Conservation (phyloP, 345 rosid genomes). For the Citropsis articulata region DNA sequence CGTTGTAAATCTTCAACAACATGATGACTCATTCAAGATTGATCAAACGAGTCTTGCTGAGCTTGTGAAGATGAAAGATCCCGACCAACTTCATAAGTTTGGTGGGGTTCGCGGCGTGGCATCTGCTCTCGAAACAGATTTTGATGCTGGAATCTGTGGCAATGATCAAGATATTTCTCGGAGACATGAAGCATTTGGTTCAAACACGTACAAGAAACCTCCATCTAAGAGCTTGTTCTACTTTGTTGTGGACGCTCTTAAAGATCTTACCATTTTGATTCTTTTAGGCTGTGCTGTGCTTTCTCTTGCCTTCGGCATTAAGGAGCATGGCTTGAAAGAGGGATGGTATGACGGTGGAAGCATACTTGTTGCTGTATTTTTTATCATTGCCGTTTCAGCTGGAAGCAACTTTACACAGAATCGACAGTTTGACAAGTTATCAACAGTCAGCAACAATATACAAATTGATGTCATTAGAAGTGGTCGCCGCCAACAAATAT, state of each 20-base stretch:
- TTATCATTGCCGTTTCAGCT: constrained; percentile 52
- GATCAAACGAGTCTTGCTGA: constrained; percentile 30
- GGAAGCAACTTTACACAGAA: constrained; percentile 48
- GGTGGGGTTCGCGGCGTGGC: constrained; percentile 44
- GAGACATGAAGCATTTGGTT: constrained; percentile 50
- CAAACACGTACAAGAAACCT: constrained; percentile 60
- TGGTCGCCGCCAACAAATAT: constrained; percentile 42
- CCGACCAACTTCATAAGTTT: constrained; percentile 20
- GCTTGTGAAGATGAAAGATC: constrained; percentile 43
- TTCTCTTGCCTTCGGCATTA: constrained; percentile 61
- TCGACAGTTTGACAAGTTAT: constrained; percentile 49
- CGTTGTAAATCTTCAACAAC: constrained; percentile 16
- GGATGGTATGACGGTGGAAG: constrained; percentile 82
- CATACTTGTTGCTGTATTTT: constrained; percentile 53
- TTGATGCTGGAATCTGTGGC: constrained; percentile 35
- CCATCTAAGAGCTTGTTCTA: constrained; percentile 45
- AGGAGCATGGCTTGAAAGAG: constrained; percentile 50
- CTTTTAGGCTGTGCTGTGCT: constrained; percentile 55
- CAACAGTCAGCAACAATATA: constrained; percentile 50
- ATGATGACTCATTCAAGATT: constrained; percentile 23
- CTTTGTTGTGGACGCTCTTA: constrained; percentile 52
- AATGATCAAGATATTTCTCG: constrained; percentile 30
- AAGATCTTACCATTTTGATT: constrained; percentile 50
- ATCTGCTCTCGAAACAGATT: constrained; percentile 34
- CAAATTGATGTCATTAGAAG: constrained; percentile 49